Evolutionary conservation across 192 early-diverging fungal species (phyloP).

Genomic region (Gryganskiella cystojenkinii): DNA sequence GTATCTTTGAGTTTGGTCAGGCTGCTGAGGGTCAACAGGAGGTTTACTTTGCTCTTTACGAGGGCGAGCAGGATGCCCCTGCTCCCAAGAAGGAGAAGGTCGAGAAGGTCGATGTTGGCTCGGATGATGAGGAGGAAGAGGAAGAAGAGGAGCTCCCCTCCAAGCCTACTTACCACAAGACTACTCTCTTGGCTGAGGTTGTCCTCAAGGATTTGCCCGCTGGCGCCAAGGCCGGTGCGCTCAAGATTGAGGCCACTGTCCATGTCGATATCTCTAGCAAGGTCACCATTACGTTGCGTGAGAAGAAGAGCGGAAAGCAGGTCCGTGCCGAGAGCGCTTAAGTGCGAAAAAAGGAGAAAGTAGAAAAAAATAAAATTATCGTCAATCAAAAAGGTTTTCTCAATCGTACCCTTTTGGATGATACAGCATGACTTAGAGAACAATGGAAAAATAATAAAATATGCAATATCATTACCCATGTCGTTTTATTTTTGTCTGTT

Average conservation of each 20-base stretch:
- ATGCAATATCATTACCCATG: no score
- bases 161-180: conserved; percentile 53
- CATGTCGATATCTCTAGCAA: conserved; percentile 61
- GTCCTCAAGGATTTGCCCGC: conserved; percentile 67
- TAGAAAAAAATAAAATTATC: conserved; percentile 6
- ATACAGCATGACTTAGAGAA: conserved; percentile 33
- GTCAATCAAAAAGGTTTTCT: conserved; percentile 9
- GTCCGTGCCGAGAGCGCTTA: conserved; percentile 56
- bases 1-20: conserved; percentile 78
- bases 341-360: conserved; percentile 26
- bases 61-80: conserved; percentile 74
- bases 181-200: conserved; percentile 73
- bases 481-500: no score
- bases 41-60: conserved; percentile 85
- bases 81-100: conserved; percentile 58
- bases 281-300: conserved; percentile 61
- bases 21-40: conserved; percentile 71
- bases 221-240: conserved; percentile 56
- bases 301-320: conserved; percentile 60
- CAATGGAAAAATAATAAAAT: conserved; percentile 47
- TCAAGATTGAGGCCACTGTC: conserved; percentile 62
- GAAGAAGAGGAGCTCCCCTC: conserved; percentile 60
- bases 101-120: conserved; percentile 55
- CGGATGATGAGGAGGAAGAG: conserved; percentile 63
- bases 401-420: not conserved